Percentiles rank a stretch among this genome's conserved stretches.
phyloP scores from a whole-genome alignment of 441 rosid species.

The Adansonia madagascariensis region DNA sequence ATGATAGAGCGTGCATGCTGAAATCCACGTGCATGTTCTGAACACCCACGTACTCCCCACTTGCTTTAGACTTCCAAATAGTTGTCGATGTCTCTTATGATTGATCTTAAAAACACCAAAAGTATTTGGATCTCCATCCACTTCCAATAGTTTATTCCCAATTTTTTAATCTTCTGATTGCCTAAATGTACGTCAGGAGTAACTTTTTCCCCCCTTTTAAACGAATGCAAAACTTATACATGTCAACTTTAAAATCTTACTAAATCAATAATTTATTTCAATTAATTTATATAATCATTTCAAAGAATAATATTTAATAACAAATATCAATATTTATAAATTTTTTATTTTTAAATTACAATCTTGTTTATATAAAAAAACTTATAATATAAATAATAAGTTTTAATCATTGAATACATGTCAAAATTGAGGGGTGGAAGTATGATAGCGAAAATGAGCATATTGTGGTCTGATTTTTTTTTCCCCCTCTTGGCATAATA shows the following conservation, averaged over 20 bases:
- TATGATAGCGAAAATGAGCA: neutral
- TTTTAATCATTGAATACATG: neutral
- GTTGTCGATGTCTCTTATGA: constrained; percentile 9
- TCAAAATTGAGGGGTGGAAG: neutral
- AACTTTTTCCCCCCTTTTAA: no score
- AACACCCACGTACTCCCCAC: constrained; percentile 19
- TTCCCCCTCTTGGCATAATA: neutral
- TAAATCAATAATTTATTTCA: no score
- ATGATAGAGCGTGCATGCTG: neutral
- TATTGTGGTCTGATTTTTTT: neutral
- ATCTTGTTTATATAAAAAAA: no score
- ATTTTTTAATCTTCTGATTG: no score
- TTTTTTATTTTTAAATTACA: no score
- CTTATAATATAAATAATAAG: neutral
- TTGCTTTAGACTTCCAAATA: constrained; percentile 15
- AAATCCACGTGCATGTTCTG: constrained; percentile 20
- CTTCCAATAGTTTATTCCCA: neutral
- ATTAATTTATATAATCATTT: no score
- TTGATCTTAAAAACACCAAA: neutral
- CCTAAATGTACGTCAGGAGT: no score
- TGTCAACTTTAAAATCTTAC: no score
- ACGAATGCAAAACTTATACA: no score
- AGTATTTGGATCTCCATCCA: neutral
- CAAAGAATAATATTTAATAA: no score
- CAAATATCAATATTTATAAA: no score